Evolutionary conservation across 2,329 filamentous ascomycete genomes (phyloP), one percentile per base, ranked within the genome.

Genomic region (Parastagonospora avenae): DNA sequence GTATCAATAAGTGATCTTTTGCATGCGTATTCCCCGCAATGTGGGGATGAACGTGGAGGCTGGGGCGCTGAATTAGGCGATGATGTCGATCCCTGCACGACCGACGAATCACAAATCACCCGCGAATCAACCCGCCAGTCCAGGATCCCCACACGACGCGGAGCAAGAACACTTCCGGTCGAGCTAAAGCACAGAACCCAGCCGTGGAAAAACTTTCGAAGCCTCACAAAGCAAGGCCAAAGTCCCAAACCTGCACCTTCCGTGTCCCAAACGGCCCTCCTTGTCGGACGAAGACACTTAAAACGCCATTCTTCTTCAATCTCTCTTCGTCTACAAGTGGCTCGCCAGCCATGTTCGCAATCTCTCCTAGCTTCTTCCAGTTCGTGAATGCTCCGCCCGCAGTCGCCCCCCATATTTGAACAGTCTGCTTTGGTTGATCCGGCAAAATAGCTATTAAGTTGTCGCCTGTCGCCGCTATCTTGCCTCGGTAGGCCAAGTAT

Each of bases 181-280:
- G 19, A 37, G 35, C 35, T 14, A 35, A 35, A 14, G 12, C n/a
- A 37, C 15, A 37, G 14, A 37, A 16, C 19, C 14, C 14, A 16
- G 4, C 35, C 35, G 35, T 35, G 9, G 35, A 37, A 37, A 24
- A 24, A 24, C 19, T 24, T 24, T 24, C 19, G 19, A 24, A 24
- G 4, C 27, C 28, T 42, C 27, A 68, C 46, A 54, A 36, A 30
- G 39, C 45, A 15, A 72, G 52, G 16, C 44, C 61, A 51, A 65
- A 71, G 41, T 72, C 68, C 70, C 68, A 72, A 7, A 71, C 68
- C 49, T 72, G 70, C 10, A 71, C 59, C 40, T 72, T 67, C 30
- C 68, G 58, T 30, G 54, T 48, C 1, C 66, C 66, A 52, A 71
- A 72, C 8, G 68, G 62, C 1, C 70, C 68, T 5, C 68, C 68